phyloP scores from a whole-genome alignment of 805 yeast species.

The Candida palmyrensis region DNA sequence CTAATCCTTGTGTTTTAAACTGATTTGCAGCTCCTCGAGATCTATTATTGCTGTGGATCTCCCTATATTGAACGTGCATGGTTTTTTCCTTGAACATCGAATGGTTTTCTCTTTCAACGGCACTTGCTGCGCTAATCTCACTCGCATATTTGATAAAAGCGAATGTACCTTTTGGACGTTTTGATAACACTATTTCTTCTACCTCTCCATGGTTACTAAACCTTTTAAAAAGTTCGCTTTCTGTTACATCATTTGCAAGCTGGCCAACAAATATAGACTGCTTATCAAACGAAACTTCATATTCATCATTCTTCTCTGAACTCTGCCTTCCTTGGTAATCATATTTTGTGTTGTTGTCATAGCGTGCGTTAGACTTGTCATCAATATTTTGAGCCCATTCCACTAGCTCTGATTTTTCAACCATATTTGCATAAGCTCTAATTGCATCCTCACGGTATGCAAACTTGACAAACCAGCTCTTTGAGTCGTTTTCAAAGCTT shows the following conservation, averaged over 20 bases:
- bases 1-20: slow-evolving; percentile 22
- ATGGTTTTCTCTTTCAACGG: slow-evolving; percentile 83
- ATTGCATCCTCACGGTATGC: slow-evolving; percentile 85
- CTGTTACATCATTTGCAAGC: slow-evolving; percentile 49
- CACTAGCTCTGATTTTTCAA: slow-evolving; percentile 50
- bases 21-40: slow-evolving; percentile 2
- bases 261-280: slow-evolving; percentile 78
- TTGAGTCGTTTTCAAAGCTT: slow-evolving; percentile 17
- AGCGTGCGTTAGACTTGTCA: slow-evolving; percentile 25
- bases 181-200: slow-evolving; percentile 49
- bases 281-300: slow-evolving; percentile 44
- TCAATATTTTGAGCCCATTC: slow-evolving; percentile 88
- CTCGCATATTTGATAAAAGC: slow-evolving; percentile 67
- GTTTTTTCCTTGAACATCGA: slow-evolving; percentile 67
- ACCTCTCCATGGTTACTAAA: slow-evolving; percentile 68
- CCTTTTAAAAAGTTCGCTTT: slow-evolving; percentile 50
- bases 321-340: slow-evolving; percentile 4
- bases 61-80: slow-evolving; percentile 82
- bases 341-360: slow-evolving; percentile 2
- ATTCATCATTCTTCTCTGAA: slow-evolving; percentile 5
- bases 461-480: slow-evolving; percentile 72
- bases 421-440: slow-evolving; percentile 68
- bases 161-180: slow-evolving; percentile 48
- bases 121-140: slow-evolving; percentile 77
- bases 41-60: slow-evolving; percentile 27